Conservation (phyloP, 306 rosid species). For the Quercus dentata region DNA sequence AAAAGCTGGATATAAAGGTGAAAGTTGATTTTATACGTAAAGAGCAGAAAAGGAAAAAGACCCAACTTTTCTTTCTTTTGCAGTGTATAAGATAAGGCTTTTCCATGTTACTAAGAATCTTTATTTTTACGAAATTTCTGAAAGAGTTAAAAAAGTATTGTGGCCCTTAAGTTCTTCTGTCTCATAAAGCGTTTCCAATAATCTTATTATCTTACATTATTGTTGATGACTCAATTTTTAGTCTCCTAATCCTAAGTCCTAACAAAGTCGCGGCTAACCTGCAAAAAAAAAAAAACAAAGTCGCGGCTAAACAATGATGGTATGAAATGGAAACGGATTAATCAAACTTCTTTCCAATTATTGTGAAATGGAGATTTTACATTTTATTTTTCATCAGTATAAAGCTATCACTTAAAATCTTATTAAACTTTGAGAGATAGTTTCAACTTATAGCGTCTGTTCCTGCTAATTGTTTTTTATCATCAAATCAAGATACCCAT, state of each 20-base stretch:
- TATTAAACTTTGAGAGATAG: no score
- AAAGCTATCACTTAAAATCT: no score
- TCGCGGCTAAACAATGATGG: not conserved
- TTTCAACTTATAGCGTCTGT: rapidly evolving
- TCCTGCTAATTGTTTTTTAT: no score
- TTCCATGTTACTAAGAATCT: slow-evolving; percentile 10
- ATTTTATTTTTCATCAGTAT: no score
- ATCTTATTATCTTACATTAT: not conserved
- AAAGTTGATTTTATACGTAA: not conserved
- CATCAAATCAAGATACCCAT: no score
- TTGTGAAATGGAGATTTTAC: no score
- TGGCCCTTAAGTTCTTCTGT: not conserved
- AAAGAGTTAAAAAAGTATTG: slow-evolving; percentile 6
- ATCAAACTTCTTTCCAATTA: no score
- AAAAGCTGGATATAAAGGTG: slow-evolving; percentile 5
- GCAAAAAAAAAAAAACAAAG: not conserved
- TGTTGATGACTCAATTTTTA: not conserved
- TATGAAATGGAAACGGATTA: no score
- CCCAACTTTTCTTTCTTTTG: slow-evolving; percentile 4
- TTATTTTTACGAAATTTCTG: slow-evolving; percentile 3
- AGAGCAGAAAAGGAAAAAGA: not conserved
- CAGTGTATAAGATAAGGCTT: not conserved
- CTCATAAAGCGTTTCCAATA: not conserved
- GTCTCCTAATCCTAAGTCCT: slow-evolving; percentile 14
- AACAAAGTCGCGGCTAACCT: slow-evolving; percentile 14